Percentiles rank a stretch among this genome's conserved stretches.
phyloP scores from a whole-genome alignment of 2,329 filamentous ascomycete genomes.

The Fusarium paranaense region DNA sequence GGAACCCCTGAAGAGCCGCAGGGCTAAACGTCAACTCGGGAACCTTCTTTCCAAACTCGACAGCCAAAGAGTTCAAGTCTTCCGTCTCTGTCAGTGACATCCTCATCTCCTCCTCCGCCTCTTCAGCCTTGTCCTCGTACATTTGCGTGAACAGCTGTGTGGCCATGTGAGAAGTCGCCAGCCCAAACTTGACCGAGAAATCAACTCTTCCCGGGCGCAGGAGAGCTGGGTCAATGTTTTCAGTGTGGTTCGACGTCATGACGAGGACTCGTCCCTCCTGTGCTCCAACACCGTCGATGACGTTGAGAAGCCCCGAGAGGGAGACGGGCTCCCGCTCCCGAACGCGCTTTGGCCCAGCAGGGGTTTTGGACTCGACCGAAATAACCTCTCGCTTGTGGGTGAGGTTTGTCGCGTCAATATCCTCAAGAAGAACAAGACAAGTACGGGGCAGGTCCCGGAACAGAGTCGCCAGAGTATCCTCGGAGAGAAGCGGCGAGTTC shows the following conservation, averaged over 20 bases:
- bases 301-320: constrained; percentile 74
- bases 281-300: constrained; percentile 75
- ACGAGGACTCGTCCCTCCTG: constrained; percentile 76
- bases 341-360: neutral
- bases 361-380: neutral
- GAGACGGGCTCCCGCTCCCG: constrained; percentile 16
- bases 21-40: constrained; percentile 28
- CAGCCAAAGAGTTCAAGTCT: neutral
- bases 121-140: constrained; percentile 7
- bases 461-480: constrained; percentile 19
- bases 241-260: constrained; percentile 73
- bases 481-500: constrained; percentile 7
- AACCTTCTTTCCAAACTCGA: constrained; percentile 17
- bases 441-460: constrained; percentile 14
- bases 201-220: constrained; percentile 22
- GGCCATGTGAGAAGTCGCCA: constrained; percentile 15
- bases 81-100: neutral
- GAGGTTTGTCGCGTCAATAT: constrained; percentile 26
- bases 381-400: constrained; percentile 10
- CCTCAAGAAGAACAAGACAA: constrained; percentile 28
- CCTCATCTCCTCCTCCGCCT: neutral
- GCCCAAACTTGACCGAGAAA: constrained; percentile 13
- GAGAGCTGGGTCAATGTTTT: constrained; percentile 25
- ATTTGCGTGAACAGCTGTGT: constrained; percentile 16
- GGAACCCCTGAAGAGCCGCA: constrained; percentile 33